phyloP scores from a whole-genome alignment of 1,284 basidiomycete genomes.

The Ustilago hordei region DNA sequence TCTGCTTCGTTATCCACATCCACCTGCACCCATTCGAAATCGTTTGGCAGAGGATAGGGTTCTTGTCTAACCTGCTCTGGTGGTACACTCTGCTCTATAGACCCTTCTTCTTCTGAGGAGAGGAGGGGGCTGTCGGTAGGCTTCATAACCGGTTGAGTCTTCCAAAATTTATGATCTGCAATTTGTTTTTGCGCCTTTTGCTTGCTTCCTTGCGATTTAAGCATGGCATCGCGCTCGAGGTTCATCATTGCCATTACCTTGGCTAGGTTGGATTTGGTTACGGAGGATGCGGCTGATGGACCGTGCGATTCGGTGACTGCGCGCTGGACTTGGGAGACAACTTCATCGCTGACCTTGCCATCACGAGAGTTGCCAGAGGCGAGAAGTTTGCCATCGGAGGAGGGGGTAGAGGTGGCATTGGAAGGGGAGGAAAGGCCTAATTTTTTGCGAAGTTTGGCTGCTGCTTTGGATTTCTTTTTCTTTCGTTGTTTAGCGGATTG shows the following conservation, averaged over 20 bases:
- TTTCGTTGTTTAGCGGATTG: slow-evolving; percentile 53
- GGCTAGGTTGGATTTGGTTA: slow-evolving; percentile 54
- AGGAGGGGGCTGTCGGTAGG: slow-evolving; percentile 71
- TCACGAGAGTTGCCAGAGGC: slow-evolving; percentile 27
- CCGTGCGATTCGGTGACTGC: slow-evolving; percentile 55
- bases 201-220: slow-evolving; percentile 59
- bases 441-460: slow-evolving; percentile 60
- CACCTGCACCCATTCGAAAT: slow-evolving; percentile 90
- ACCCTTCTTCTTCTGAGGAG: slow-evolving; percentile 76
- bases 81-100: slow-evolving; percentile 85
- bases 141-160: slow-evolving; percentile 83
- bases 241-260: slow-evolving; percentile 62
- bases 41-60: slow-evolving; percentile 86
- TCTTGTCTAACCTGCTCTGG: slow-evolving; percentile 85
- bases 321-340: slow-evolving; percentile 49
- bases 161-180: slow-evolving; percentile 69
- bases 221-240: slow-evolving; percentile 54
- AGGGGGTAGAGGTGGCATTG: neutral
- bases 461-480: slow-evolving; percentile 62
- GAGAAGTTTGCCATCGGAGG: slow-evolving; percentile 31
- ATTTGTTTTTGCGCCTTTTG: slow-evolving; percentile 54
- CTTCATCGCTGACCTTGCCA: slow-evolving; percentile 54
- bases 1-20: slow-evolving; percentile 81
- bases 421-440: slow-evolving; percentile 37
- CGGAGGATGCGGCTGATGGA: slow-evolving; percentile 46